phyloP scores from a whole-genome alignment of 352 stramenopile species.

The Globisporangium iwayamae region DNA sequence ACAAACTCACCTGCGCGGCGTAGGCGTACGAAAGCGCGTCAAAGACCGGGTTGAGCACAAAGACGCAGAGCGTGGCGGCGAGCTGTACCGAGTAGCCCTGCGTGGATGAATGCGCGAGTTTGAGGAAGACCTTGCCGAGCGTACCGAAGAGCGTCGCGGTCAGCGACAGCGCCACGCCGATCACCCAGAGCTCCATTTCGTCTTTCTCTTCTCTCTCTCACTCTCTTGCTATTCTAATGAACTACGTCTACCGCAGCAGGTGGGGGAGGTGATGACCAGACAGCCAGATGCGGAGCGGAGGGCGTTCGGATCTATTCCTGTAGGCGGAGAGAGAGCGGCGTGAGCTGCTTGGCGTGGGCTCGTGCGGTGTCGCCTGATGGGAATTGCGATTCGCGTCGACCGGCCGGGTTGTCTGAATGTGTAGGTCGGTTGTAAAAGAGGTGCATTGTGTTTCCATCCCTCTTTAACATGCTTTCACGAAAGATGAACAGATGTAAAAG shows the following conservation, averaged over 20 bases:
- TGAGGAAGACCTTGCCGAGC: constrained; percentile 85
- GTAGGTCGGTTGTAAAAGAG: constrained; percentile 7
- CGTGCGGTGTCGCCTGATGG: neutral
- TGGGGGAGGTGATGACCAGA: neutral
- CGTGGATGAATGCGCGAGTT: constrained; percentile 69
- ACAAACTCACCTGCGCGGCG: constrained; percentile 55
- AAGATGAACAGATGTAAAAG: neutral
- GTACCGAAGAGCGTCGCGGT: constrained; percentile 82
- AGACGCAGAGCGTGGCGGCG: constrained; percentile 75
- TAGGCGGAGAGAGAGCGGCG: neutral
- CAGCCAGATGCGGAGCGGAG: neutral
- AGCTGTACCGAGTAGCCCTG: constrained; percentile 54
- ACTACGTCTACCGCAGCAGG: neutral
- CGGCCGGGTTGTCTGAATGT: neutral
- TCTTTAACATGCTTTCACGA: neutral
- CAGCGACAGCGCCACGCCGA: constrained; percentile 77
- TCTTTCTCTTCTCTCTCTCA: neutral
- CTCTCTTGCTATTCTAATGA: neutral
- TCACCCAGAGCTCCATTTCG: constrained; percentile 44
- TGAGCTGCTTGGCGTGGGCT: constrained; percentile 1
- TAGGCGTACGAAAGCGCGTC: constrained; percentile 87
- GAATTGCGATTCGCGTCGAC: neutral
- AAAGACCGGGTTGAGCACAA: constrained; percentile 83
- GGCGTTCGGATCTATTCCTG: constrained; percentile 3
- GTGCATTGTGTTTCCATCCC: neutral